phyloP scores from a whole-genome alignment of 306 rosid species.

The Malus sieversii region DNA sequence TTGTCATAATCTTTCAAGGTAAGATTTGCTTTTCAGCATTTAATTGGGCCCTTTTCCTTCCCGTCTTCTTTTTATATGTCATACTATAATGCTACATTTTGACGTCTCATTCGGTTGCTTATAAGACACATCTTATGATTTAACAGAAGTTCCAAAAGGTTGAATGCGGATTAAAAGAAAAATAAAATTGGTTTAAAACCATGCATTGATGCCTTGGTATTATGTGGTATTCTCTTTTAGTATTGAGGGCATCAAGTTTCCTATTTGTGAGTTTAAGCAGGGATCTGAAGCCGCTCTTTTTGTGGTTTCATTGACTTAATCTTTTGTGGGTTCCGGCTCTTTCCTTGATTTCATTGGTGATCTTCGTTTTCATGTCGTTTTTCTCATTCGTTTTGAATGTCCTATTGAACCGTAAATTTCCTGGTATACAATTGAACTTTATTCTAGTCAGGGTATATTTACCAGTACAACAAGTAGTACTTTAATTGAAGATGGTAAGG shows the following conservation, averaged over 20 bases:
- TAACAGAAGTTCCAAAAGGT: neutral
- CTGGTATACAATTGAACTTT: neutral
- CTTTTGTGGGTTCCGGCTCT: neutral
- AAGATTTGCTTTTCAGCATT: conserved; percentile 8
- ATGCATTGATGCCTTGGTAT: neutral
- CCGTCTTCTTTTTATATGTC: neutral
- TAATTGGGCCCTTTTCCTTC: neutral
- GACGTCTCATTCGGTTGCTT: neutral
- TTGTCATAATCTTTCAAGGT: conserved; percentile 55
- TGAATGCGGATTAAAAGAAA: neutral
- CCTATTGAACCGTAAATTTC: neutral
- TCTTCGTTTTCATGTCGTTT: neutral
- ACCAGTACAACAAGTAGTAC: neutral
- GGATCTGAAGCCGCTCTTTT: neutral
- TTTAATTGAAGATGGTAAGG: neutral
- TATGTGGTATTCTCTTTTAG: neutral
- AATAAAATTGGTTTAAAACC: neutral
- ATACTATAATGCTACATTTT: neutral
- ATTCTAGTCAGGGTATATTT: neutral
- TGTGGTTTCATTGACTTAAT: neutral
- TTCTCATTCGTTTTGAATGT: neutral
- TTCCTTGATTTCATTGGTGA: neutral
- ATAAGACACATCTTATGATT: neutral
- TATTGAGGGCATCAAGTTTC: neutral
- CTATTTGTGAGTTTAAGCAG: neutral